phyloP scores from a whole-genome alignment of 2,329 filamentous ascomycete species.

The Exophiala sp. region DNA sequence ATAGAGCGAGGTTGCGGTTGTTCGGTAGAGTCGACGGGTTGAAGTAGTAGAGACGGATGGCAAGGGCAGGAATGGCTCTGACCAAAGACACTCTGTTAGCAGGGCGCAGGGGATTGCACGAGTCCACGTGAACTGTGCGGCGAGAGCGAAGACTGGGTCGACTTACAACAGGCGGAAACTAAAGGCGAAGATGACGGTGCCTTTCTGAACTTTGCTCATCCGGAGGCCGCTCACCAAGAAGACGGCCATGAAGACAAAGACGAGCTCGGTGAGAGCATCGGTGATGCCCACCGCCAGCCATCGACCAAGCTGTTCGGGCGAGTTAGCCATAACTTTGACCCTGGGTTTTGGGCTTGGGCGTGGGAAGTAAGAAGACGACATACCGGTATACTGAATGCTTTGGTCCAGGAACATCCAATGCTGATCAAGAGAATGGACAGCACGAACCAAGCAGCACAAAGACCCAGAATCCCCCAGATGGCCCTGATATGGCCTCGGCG shows the following conservation, averaged over 20 bases:
- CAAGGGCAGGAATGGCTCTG: constrained; percentile 37
- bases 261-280: constrained; percentile 39
- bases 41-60: constrained; percentile 38
- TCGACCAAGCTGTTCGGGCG: constrained; percentile 29
- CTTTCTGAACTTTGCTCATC: constrained; percentile 36
- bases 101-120: no score
- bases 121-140: no score
- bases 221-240: constrained; percentile 38
- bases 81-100: constrained; percentile 12
- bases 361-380: not conserved
- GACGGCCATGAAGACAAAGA: constrained; percentile 36
- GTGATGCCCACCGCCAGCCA: constrained; percentile 39
- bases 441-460: constrained; percentile 37
- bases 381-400: constrained; percentile 31
- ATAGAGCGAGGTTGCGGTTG: constrained; percentile 37
- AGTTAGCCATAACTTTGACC: not conserved
- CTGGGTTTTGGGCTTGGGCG: not conserved
- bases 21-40: constrained; percentile 30
- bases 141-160: no score
- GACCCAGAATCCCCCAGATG: constrained; percentile 35
- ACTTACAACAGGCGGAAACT: constrained; percentile 37
- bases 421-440: constrained; percentile 39
- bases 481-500: constrained; percentile 37
- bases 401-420: constrained; percentile 32
- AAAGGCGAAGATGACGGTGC: constrained; percentile 39